Conservation (phyloP, 2,329 filamentous ascomycete genomes). For the Cercospora canescens region DNA sequence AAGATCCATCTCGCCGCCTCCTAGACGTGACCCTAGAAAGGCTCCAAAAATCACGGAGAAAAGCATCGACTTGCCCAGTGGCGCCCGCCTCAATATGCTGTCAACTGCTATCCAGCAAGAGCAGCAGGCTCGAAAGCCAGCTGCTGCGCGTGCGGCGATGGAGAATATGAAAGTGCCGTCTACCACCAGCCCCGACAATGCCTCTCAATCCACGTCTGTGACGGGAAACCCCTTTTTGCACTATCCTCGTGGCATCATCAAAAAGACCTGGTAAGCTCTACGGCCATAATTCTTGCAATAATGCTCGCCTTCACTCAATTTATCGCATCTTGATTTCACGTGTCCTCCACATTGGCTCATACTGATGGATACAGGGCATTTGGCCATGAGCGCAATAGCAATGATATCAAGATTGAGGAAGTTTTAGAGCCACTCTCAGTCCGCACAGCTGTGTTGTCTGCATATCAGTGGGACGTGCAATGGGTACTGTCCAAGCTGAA, state of each 20-base stretch:
- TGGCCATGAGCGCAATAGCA: conserved; percentile 59
- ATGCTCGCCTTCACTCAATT: background rate
- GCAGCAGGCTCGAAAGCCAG: conserved; percentile 25
- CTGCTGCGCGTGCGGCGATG: conserved; percentile 26
- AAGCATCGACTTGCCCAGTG: conserved; percentile 22
- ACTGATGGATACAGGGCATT: conserved; percentile 40
- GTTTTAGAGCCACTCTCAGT: conserved; percentile 73
- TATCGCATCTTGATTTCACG: background rate
- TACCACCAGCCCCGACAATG: background rate
- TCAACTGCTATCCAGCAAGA: conserved; percentile 25
- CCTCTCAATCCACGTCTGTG: background rate
- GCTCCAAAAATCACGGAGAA: conserved; percentile 27
- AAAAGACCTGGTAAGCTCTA: conserved; percentile 67
- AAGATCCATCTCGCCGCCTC: conserved; percentile 43
- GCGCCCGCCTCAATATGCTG: conserved; percentile 29
- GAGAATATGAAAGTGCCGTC: conserved; percentile 13
- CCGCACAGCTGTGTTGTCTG: conserved; percentile 77
- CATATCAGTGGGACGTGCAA: conserved; percentile 80
- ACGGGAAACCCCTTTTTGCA: conserved; percentile 30
- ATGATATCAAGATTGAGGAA: conserved; percentile 87
- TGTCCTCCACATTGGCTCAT: background rate
- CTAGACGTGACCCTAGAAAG: conserved; percentile 27
- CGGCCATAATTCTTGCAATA: background rate
- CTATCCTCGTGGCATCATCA: conserved; percentile 67
- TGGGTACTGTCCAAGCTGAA: conserved; percentile 70